A percentile compares a stretch with the other conserved stretches of the same genome.
Conservation (phyloP, 2,329 filamentous ascomycete genomes). For the Sporothrix globosa region DNA sequence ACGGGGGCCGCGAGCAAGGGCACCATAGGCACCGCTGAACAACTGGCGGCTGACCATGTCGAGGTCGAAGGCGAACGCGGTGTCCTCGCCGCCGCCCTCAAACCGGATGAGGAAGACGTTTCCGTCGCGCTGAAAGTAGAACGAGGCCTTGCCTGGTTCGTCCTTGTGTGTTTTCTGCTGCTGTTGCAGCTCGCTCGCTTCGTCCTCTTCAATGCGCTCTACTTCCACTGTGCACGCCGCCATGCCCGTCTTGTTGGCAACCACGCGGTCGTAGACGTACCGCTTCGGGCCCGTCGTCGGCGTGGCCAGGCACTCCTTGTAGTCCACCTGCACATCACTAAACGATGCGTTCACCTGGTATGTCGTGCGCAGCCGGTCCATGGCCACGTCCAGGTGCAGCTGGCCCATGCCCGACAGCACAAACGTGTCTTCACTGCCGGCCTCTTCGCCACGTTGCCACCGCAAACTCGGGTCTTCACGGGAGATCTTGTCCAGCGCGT, state of each 20-base stretch:
- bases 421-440: constrained; percentile 72
- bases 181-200: neutral
- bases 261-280: constrained; percentile 72
- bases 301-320: constrained; percentile 76
- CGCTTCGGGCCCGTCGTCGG: constrained; percentile 61
- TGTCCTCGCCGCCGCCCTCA: constrained; percentile 45
- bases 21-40: constrained; percentile 79
- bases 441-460: constrained; percentile 79
- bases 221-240: constrained; percentile 73
- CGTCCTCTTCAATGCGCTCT: constrained; percentile 55
- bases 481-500: constrained; percentile 74
- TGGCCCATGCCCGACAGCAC: constrained; percentile 96
- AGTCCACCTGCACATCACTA: constrained; percentile 92
- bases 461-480: constrained; percentile 92
- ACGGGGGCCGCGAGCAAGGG: constrained; percentile 80
- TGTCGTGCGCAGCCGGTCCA: constrained; percentile 83
- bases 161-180: neutral
- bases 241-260: constrained; percentile 78
- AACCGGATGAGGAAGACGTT: constrained; percentile 67
- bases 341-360: constrained; percentile 86
- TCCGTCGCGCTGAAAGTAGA: constrained; percentile 58
- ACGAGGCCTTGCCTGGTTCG: neutral
- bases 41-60: constrained; percentile 63
- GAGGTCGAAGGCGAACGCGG: constrained; percentile 50
- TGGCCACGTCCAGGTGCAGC: constrained; percentile 89